These are phyloP conservation scores for Cucurbita pepo DNA, from an alignment of 306 rosid genomes.

Conservation along the genomic window DNA sequence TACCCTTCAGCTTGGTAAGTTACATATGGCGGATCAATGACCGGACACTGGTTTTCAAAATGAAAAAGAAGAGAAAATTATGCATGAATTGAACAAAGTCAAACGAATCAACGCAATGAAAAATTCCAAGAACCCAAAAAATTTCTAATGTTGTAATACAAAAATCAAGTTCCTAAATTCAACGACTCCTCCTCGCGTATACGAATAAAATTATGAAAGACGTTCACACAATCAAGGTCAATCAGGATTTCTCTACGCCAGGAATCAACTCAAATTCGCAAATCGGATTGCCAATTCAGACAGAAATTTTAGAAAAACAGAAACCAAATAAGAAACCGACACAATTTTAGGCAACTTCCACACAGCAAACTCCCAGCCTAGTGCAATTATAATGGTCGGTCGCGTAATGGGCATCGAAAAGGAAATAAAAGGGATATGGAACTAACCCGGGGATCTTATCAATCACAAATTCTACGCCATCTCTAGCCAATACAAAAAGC, in stretches of 20 bases:
- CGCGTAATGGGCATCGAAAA: neutral
- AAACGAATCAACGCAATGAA: neutral
- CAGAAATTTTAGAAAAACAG: neutral
- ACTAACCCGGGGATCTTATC: slow-evolving; percentile 89
- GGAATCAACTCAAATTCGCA: neutral
- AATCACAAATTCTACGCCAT: slow-evolving; percentile 79
- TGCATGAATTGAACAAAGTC: neutral
- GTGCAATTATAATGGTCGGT: neutral
- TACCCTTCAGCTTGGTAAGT: neutral
- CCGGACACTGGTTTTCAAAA: neutral
- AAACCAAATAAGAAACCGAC: neutral
- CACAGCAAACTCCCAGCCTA: neutral
- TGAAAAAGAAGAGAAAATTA: neutral
- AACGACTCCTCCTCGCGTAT: neutral
- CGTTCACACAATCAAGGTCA: neutral
- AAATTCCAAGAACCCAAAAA: neutral
- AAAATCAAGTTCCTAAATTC: neutral
- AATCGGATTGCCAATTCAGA: neutral
- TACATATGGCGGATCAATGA: neutral
- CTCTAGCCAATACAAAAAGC: slow-evolving; percentile 88
- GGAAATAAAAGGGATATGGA: neutral
- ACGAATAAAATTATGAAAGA: neutral
- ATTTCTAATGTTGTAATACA: neutral
- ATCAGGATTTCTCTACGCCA: neutral
- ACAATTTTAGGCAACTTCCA: neutral